Percentiles rank a stretch among this genome's conserved stretches.
Conservation (phyloP, 768 basidiomycete genomes). For the Pleurotus cornucopiae region DNA sequence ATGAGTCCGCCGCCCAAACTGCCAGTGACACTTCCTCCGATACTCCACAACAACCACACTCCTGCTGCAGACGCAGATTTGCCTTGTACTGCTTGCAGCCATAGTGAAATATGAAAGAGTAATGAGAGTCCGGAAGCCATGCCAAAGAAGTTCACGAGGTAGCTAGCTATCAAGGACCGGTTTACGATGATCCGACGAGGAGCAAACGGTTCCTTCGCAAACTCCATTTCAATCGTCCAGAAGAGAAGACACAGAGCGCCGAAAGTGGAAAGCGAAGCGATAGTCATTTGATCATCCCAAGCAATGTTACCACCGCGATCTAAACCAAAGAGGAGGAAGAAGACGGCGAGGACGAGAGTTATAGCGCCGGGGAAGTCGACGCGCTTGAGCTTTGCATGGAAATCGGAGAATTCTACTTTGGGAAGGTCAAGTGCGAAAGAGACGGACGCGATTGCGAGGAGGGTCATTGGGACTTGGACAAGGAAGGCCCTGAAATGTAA, state of each 20-base stretch:
- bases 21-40: slow-evolving; percentile 43
- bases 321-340: slow-evolving; percentile 53
- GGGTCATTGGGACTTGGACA: slow-evolving; percentile 52
- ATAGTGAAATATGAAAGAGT: slow-evolving; percentile 52
- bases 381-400: slow-evolving; percentile 49
- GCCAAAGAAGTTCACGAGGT: slow-evolving; percentile 57
- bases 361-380: slow-evolving; percentile 62
- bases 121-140: slow-evolving; percentile 39
- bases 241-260: slow-evolving; percentile 33
- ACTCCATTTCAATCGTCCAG: slow-evolving; percentile 38
- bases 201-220: slow-evolving; percentile 58
- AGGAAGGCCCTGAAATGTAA: slow-evolving; percentile 45
- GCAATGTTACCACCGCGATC: slow-evolving; percentile 50
- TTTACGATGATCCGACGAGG: slow-evolving; percentile 50
- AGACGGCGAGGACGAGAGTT: slow-evolving; percentile 50
- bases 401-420: slow-evolving; percentile 30
- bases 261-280: slow-evolving; percentile 30
- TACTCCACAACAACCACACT: slow-evolving; percentile 44
- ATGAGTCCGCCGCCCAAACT: slow-evolving; percentile 47
- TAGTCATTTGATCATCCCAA: slow-evolving; percentile 38
- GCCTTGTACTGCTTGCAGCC: slow-evolving; percentile 52
- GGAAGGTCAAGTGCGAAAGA: slow-evolving; percentile 53
- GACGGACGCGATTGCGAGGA: slow-evolving; percentile 52
- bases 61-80: slow-evolving; percentile 46
- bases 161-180: slow-evolving; percentile 45